Evolutionary conservation across 2,329 filamentous ascomycete species (phyloP), one percentile per base, ranked within the genome.

Genomic region (Nothophoma quercina): DNA sequence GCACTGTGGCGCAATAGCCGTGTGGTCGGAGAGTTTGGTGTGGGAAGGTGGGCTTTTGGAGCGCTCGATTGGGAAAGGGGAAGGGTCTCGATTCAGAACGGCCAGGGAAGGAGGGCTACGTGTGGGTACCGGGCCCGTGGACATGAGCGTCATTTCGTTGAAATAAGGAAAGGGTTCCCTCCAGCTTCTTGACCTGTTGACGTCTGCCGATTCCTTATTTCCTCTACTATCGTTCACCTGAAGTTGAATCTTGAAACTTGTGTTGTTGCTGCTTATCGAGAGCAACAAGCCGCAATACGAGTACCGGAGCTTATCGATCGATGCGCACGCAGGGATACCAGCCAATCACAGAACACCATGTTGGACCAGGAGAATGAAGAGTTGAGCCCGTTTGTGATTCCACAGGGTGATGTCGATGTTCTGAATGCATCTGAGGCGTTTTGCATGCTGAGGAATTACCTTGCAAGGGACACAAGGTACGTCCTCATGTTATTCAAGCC

Each of bases 391-490:
- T 79, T 80, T 67, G 58, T 69, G 51, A 75, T 81, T 52, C 70
- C 71, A 49, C 63, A 58, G 54, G 73, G 78, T 36, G 76, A 79
- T 52, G 62, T 78, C 13, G 70, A 75, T 18, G 62, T 66, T 9
- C 62, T 81, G 19, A 63, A 66, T 23, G 59, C 68, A 12, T 77
- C 75, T 6, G 67, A 77, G 39, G 77, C 76, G 0, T 81, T 81
- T 63, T 66, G 61, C 30, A 70, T 80, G 38, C 59, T 81, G 57
- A 68, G 78, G 44, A 63, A 68, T 22, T 77, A 76, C 56, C 71
- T 81, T 7, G 71, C 75, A 1, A 62, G 68, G 26, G 70, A 75
- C 52, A 74, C 72, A 35, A 51, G 75, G 77, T 68, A 74, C 64
- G 74, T 75, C 58, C 34, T 60, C 59, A 8, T 39, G 19, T 23